Evolutionary conservation across 495 filamentous ascomycete species (phyloP), one percentile per base, ranked within the genome.

Genomic region (Cenococcum geophilum): DNA sequence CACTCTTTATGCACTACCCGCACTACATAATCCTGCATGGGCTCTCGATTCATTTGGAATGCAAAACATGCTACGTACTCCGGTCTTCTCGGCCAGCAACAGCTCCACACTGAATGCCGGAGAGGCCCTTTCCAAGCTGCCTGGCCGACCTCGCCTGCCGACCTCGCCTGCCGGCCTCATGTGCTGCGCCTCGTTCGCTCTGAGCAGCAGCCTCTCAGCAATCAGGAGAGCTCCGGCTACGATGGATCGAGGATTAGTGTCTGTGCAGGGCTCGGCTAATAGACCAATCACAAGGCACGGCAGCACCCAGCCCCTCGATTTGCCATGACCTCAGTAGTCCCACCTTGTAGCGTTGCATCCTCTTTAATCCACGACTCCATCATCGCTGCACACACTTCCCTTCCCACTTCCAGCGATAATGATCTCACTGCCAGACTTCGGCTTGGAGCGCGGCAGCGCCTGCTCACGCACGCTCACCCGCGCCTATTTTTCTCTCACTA

Each of bases 321-420:
- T 45, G 2, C 18, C 18, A 52, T 52, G 49, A 52, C 49, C 49
- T 52, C 49, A 52, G 25, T 16, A 52, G 25, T 16, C 25, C 49
- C 49, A 52, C 21, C 49, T 52, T 27, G 49, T 20, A 52, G 49
- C 49, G 49, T 52, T 52, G 49, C 49, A 52, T 52, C 20, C 45
- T 52, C 49, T 52, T 52, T 25, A 52, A 45, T 45, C 40, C 40
- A 18, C 40, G 40, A 25, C 49, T 25, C 49, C 49, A 51, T 18
- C 48, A 51, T 3, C 23, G 48, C 40, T 45, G 40, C 40, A 16
- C 49, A 16, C 5, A 16, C 49, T 16, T 16, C 18, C 21, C 49
- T 52, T 32, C 25, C 23, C 49, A 32, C 49, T 23, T 12, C 49
- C 25, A 23, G 49, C 49, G 9, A 52, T 32, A 32, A 23, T 16